Evolutionary conservation across 352 stramenopile species (phyloP), one percentile per base, ranked within the genome.

Genomic region (Phytopythium vexans): DNA sequence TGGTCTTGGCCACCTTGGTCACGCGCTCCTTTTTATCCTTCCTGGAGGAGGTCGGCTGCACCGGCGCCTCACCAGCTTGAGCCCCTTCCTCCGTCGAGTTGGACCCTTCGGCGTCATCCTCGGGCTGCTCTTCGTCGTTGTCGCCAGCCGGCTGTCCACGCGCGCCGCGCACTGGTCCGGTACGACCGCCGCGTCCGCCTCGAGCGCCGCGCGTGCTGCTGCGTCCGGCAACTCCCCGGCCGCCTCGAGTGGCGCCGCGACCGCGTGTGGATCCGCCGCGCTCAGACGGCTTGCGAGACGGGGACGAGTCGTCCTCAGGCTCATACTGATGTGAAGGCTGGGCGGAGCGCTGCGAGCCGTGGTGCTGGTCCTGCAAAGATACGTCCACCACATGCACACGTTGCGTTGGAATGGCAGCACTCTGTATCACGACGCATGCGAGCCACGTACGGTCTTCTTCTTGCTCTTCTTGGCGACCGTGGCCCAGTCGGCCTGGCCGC

Each of bases 391-490:
- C 21, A 27, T 27, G 21, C 16, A 49, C 21, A 49, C 27, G 43
- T 16, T 12, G 16, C 43, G n/a, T 49, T 11, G 32, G 37, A n/a
- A 55, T 16, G 6, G 49, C 8, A 52, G 21, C 21, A 27, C 21
- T 27, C 21, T 27, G 21, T 27, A 41, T 38, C n/a, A 37, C 55
- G 2, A 14, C 42, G 16, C 4, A n/a, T 15, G n/a, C 41, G 9
- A 38, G 7, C 31, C 4, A 64, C 62, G 41, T 44, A 78, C 69
- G 10, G 60, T 72, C 53, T 91, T 88, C 68, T 94, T 94, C 49
- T 81, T 86, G 48, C 53, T 67, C 56, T 91, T 92, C 60, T 94
- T 94, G 52, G 74, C 66, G 46, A 94, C 84, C 9, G 68, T 82
- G 49, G 82, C 84, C 84, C 84, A 94, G 54, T 88, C 74, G 41